These are phyloP conservation scores for Pleurozium schreberi DNA, from an alignment of 225 moss, liverwort and hornwort species.

Conservation along the genomic window DNA sequence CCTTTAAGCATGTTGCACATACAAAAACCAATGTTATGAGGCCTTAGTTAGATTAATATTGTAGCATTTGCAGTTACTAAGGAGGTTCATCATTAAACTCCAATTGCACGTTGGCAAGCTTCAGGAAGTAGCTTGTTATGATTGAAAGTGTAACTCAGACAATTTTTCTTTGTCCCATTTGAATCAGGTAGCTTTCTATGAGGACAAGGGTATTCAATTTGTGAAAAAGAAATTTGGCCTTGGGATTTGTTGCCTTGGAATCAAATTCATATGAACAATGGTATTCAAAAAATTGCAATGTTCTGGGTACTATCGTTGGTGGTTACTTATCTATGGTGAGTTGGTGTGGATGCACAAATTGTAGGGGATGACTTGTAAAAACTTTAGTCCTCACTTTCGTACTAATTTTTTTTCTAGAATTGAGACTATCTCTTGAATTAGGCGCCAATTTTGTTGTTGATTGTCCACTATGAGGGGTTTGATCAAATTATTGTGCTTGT, in stretches of 20 bases:
- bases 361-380: too few relatives aligned
- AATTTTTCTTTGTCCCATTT: not conserved
- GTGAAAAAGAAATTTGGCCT: too few relatives aligned
- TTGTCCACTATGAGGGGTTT: too few relatives aligned
- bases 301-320: fast-evolving
- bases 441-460: too few relatives aligned
- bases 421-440: too few relatives aligned
- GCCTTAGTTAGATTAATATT: not conserved
- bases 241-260: too few relatives aligned
- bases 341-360: too few relatives aligned
- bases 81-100: not conserved
- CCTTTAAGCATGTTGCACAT: too few relatives aligned
- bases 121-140: not conserved
- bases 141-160: not conserved
- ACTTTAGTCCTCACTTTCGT: not conserved
- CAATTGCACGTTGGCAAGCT: fast-evolving
- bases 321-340: not conserved
- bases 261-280: too few relatives aligned
- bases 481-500: too few relatives aligned
- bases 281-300: too few relatives aligned
- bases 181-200: not conserved
- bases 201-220: not conserved
- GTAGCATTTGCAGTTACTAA: not conserved
- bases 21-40: not conserved
- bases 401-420: too few relatives aligned